Percentiles rank a stretch among this genome's conserved stretches.
phyloP scores from a whole-genome alignment of 192 early-diverging fungal genomes.

The Coemansia sp. region DNA sequence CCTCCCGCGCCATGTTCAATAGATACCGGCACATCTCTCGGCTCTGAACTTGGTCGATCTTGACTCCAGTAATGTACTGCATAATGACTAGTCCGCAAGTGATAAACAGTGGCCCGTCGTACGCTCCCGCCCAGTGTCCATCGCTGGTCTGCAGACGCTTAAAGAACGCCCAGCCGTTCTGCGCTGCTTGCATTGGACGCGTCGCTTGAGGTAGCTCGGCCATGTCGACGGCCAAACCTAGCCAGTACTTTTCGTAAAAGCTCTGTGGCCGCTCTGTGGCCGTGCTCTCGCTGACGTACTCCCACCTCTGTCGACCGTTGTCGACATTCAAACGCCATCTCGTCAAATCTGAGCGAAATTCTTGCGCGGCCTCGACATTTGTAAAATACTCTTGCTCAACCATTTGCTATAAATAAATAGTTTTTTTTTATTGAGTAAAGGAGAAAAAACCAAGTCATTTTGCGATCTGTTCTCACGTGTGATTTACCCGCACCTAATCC shows the following conservation, averaged over 20 bases:
- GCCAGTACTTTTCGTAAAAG: constrained; percentile 85
- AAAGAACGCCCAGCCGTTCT: constrained; percentile 92
- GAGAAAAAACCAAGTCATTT: background rate
- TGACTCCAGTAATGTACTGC: constrained; percentile 81
- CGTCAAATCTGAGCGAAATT: constrained; percentile 69
- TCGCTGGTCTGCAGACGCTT: constrained; percentile 84
- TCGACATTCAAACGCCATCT: constrained; percentile 87
- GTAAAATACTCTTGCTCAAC: constrained; percentile 49
- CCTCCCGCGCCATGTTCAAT: constrained; percentile 79
- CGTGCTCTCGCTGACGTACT: constrained; percentile 61
- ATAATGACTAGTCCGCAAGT: constrained; percentile 89
- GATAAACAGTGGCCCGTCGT: constrained; percentile 97
- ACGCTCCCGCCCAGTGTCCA: constrained; percentile 96
- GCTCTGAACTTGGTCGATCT: constrained; percentile 64
- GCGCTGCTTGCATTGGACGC: constrained; percentile 80
- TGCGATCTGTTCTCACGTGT: background rate
- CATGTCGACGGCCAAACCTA: constrained; percentile 67
- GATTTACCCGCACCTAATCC: background rate
- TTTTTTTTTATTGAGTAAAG: too few relatives aligned
- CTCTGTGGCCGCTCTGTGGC: constrained; percentile 69
- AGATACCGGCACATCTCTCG: constrained; percentile 90
- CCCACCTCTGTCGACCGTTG: constrained; percentile 92
- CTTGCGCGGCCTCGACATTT: constrained; percentile 31
- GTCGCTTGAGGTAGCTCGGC: constrained; percentile 61
- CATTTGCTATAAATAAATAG: constrained; percentile 12